A percentile compares a stretch with the other conserved stretches of the same genome.
Conservation (phyloP, 148 eudicot species). For the Rheum nobile region DNA sequence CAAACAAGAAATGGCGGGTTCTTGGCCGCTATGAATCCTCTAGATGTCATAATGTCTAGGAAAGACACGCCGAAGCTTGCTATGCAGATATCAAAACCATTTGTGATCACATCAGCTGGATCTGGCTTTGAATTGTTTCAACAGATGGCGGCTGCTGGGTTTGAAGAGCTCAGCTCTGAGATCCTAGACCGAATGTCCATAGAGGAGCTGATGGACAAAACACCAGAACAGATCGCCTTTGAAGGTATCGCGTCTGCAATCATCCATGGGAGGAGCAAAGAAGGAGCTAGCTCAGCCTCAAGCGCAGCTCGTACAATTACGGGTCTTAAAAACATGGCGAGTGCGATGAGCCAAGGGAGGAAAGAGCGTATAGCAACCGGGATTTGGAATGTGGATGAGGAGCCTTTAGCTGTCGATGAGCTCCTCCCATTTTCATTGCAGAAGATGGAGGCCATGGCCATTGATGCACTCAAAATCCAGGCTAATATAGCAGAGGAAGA, state of each 20-base stretch:
- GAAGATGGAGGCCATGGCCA: slow-evolving; percentile 71
- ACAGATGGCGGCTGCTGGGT: slow-evolving; percentile 61
- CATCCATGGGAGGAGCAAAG: slow-evolving; percentile 80
- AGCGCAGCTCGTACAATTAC: slow-evolving; percentile 75
- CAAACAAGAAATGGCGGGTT: slow-evolving; percentile 85
- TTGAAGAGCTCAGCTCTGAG: slow-evolving; percentile 56
- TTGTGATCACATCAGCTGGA: slow-evolving; percentile 23
- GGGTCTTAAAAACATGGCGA: slow-evolving; percentile 58
- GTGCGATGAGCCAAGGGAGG: slow-evolving; percentile 56
- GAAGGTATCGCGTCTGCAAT: slow-evolving; percentile 96
- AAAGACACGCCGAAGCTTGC: slow-evolving; percentile 87
- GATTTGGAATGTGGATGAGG: slow-evolving; percentile 73
- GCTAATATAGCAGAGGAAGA: slow-evolving; percentile 69
- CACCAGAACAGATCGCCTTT: slow-evolving; percentile 93
- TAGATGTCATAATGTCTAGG: slow-evolving; percentile 33
- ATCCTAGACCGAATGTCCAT: slow-evolving; percentile 57
- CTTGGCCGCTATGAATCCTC: slow-evolving; percentile 73
- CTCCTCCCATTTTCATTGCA: slow-evolving; percentile 64
- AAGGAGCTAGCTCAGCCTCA: slow-evolving; percentile 89
- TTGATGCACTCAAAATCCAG: slow-evolving; percentile 78
- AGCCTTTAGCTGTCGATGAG: slow-evolving; percentile 51
- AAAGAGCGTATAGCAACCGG: slow-evolving; percentile 76
- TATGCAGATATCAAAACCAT: slow-evolving; percentile 71
- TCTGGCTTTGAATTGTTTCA: slow-evolving; percentile 68
- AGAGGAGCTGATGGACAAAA: slow-evolving; percentile 75